These are phyloP conservation scores for Heliamphora pulchella DNA, from an alignment of 179 eudicot species.

Conservation along the genomic window DNA sequence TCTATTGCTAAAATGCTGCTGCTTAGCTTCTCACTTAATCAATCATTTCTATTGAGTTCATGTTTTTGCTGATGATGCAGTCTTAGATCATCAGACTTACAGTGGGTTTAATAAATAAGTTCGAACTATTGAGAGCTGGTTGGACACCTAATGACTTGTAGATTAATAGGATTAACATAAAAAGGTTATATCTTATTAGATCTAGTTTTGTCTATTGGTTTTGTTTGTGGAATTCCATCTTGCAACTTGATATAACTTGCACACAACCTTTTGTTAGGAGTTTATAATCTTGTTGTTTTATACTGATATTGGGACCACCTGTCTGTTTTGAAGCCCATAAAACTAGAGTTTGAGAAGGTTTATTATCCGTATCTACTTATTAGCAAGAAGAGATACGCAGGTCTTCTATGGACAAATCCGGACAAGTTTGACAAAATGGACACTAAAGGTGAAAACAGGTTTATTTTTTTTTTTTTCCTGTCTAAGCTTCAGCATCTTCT, in stretches of 20 bases:
- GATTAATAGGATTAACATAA: neutral
- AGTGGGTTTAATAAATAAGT: neutral
- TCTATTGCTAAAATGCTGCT: no score
- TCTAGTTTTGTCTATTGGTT: no score
- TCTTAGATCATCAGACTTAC: neutral
- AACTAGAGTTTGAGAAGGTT: constrained; percentile 97
- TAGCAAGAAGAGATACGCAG: constrained; percentile 98
- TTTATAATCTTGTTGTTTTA: neutral
- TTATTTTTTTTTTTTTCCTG: neutral
- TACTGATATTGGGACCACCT: neutral
- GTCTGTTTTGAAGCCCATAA: constrained; percentile 66
- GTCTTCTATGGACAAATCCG: constrained; percentile 89
- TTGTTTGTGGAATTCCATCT: neutral
- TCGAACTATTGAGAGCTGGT: neutral
- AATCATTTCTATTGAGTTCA: neutral
- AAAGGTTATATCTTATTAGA: neutral
- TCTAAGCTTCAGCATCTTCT: constrained; percentile 10
- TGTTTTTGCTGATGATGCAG: neutral
- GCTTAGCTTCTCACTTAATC: neutral
- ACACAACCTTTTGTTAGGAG: neutral
- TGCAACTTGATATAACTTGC: constrained; percentile 12
- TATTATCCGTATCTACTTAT: constrained; percentile 89
- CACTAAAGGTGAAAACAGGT: constrained; percentile 78
- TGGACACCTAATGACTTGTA: neutral
- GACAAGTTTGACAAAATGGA: constrained; percentile 95